Evolutionary conservation across 306 rosid species (phyloP).

Genomic region (Benincasa hispida): DNA sequence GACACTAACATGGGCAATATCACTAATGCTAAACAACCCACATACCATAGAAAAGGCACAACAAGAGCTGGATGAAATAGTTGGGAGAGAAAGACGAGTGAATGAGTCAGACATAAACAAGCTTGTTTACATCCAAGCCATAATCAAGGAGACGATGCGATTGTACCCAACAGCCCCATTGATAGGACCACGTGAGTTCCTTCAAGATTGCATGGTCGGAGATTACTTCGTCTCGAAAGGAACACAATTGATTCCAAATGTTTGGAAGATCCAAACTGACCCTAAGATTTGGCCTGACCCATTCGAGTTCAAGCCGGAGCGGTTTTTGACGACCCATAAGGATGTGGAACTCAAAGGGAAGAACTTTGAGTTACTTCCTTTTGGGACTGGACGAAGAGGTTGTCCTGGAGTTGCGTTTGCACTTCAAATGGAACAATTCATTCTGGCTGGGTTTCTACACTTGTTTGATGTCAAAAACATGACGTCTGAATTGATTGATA

Average conservation of each 20-base stretch:
- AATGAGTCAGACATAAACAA: too few relatives aligned
- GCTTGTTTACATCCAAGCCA: constrained; percentile 28
- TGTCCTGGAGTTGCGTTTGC: constrained; percentile 21
- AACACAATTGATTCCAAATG: constrained; percentile 25
- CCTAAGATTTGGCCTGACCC: constrained; percentile 12
- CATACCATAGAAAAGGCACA: not conserved
- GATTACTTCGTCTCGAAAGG: constrained; percentile 27
- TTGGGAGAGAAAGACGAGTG: constrained; percentile 9
- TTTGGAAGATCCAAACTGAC: constrained; percentile 29
- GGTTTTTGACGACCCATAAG: constrained; percentile 20
- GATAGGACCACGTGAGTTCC: constrained; percentile 12
- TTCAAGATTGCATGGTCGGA: constrained; percentile 27
- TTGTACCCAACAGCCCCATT: constrained; percentile 36
- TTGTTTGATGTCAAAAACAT: not conserved
- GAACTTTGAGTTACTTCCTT: constrained; percentile 20
- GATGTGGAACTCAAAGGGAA: constrained; percentile 9
- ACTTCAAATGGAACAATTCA: not conserved
- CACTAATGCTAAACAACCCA: constrained; percentile 10
- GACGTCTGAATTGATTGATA: not conserved
- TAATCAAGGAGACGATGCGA: constrained; percentile 36
- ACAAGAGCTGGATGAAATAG: constrained; percentile 9
- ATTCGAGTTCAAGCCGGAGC: constrained; percentile 18
- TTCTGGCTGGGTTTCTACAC: constrained; percentile 6
- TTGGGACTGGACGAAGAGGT: constrained; percentile 27
- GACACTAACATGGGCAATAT: constrained; percentile 13